phyloP scores from a whole-genome alignment of 768 basidiomycete species.

The Lactarius hatsudake region DNA sequence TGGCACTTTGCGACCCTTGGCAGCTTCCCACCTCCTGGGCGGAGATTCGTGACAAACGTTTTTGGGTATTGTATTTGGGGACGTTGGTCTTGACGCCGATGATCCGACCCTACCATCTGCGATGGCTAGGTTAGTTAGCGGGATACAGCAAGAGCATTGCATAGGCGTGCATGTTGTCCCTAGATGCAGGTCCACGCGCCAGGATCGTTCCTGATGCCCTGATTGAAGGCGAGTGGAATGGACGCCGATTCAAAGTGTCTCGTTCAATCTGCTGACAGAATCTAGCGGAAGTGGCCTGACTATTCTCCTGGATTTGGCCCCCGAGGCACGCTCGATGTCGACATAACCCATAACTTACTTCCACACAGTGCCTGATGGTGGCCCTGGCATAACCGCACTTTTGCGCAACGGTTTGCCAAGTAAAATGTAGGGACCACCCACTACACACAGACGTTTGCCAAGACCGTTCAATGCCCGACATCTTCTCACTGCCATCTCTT shows the following conservation, averaged over 20 bases:
- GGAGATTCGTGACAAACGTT: neutral
- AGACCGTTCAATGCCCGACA: neutral
- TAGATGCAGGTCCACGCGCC: too few species aligned
- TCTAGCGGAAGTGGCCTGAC: neutral
- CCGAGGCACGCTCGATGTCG: neutral
- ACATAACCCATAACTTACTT: too few species aligned
- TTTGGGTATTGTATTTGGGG: neutral
- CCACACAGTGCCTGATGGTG: neutral
- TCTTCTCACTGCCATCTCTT: neutral
- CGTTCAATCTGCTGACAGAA: neutral
- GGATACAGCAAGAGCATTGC: too few species aligned
- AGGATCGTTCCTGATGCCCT: neutral
- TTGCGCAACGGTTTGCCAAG: neutral
- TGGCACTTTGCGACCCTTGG: neutral
- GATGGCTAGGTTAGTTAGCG: too few species aligned
- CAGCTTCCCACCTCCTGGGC: neutral
- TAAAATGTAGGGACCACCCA: neutral
- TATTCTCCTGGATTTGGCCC: neutral
- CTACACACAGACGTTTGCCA: neutral
- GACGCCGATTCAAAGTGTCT: neutral
- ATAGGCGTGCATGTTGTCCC: too few species aligned
- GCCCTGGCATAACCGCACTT: neutral
- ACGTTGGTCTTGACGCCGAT: neutral
- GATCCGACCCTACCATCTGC: too few species aligned
- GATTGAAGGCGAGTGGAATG: neutral